Percentiles rank a stretch among this genome's conserved stretches.
These are phyloP conservation scores for Leishmania braziliensis DNA, from an alignment of 208 protist species.

Conservation along the genomic window DNA sequence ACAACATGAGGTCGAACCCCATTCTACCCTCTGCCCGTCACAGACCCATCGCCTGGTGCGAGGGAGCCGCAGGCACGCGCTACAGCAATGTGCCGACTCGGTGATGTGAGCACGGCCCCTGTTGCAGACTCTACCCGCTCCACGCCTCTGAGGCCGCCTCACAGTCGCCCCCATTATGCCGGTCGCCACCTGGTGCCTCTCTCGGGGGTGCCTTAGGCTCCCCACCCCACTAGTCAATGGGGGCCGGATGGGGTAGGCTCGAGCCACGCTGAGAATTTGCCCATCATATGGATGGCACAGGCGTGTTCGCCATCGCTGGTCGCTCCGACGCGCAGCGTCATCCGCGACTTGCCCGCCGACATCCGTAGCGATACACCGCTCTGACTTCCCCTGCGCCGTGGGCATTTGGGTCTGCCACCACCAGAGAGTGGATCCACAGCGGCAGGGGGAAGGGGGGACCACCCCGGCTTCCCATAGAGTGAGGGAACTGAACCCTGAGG, in stretches of 20 bases:
- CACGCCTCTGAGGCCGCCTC: background rate
- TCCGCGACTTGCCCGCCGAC: background rate
- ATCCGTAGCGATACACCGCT: background rate
- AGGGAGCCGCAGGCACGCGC: background rate
- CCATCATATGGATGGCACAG: background rate
- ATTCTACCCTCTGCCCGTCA: background rate
- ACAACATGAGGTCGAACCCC: background rate
- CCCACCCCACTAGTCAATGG: background rate
- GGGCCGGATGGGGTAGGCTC: no score
- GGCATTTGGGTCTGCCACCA: background rate
- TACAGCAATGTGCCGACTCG: background rate
- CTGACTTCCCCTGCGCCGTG: background rate
- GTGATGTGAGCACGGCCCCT: background rate
- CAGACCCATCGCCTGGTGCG: background rate
- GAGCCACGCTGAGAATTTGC: background rate
- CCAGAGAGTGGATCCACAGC: background rate
- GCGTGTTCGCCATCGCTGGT: background rate
- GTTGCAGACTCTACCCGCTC: background rate
- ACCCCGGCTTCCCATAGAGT: background rate
- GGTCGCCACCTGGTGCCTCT: background rate
- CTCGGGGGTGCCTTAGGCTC: no score
- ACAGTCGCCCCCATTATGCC: background rate
- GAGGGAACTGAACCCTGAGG: background rate
- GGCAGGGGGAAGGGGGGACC: no score
- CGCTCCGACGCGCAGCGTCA: background rate